These are phyloP conservation scores for Acer negundo DNA, from an alignment of 345 rosid genomes.

Conservation along the genomic window DNA sequence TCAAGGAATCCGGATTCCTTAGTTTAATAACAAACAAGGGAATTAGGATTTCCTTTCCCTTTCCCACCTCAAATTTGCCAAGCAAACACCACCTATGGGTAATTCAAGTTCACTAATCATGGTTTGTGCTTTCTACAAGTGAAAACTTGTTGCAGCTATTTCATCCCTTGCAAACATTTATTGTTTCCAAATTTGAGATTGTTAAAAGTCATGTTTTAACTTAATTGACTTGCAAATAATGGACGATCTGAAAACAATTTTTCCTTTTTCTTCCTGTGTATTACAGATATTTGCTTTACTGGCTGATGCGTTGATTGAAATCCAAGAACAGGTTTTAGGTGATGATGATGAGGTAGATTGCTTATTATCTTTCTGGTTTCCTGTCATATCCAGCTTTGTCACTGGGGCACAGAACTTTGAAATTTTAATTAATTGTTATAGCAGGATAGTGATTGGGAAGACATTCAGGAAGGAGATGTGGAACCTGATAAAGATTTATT, in stretches of 20 bases:
- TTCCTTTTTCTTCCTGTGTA: neutral
- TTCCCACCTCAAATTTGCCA: no score
- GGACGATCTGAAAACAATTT: neutral
- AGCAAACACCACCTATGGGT: neutral
- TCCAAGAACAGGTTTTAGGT: constrained; percentile 68
- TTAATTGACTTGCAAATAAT: neutral
- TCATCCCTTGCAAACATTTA: constrained; percentile 1
- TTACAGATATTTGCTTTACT: constrained; percentile 75
- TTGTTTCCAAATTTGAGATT: neutral
- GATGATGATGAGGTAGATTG: constrained; percentile 64
- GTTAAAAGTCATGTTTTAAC: neutral
- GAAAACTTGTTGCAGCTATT: neutral
- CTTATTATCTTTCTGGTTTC: constrained; percentile 15
- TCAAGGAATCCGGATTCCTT: no score
- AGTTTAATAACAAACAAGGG: no score
- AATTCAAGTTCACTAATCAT: neutral
- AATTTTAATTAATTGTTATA: constrained; percentile 1
- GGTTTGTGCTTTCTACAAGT: neutral
- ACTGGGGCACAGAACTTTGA: constrained; percentile 6
- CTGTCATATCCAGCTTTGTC: constrained; percentile 1
- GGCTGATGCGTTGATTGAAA: constrained; percentile 78
- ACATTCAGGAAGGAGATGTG: constrained; percentile 53
- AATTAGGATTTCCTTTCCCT: no score
- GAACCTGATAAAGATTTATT: constrained; percentile 53
- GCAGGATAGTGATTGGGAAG: constrained; percentile 94